phyloP scores from a whole-genome alignment of 2,329 filamentous ascomycete genomes.

The Stachybotrys chlorohalonatus region DNA sequence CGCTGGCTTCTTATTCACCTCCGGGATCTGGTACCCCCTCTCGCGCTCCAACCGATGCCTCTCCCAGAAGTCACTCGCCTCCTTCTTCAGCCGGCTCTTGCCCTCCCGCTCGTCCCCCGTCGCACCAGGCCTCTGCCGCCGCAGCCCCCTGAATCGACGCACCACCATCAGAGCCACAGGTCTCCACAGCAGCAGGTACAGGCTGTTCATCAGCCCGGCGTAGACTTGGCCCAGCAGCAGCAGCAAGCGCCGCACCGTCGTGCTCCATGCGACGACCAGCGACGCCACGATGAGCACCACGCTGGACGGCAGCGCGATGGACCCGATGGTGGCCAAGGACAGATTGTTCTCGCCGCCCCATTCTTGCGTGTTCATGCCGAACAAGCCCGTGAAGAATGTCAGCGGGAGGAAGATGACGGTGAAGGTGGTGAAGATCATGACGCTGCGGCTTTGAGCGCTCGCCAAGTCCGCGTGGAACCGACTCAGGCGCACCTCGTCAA shows the following conservation, averaged over 20 bases:
- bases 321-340: conserved; percentile 33
- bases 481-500: conserved; percentile 56
- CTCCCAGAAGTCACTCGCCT: conserved; percentile 33
- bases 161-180: conserved; percentile 9
- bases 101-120: conserved; percentile 6
- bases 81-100: conserved; percentile 12
- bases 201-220: conserved; percentile 6
- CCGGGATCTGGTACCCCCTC: conserved; percentile 27
- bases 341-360: conserved; percentile 44
- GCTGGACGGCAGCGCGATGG: conserved; percentile 39
- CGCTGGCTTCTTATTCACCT: conserved; percentile 22
- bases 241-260: conserved; percentile 25
- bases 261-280: conserved; percentile 48
- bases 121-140: conserved; percentile 4
- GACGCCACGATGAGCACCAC: conserved; percentile 38
- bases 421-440: conserved; percentile 58
- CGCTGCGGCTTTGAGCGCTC: conserved; percentile 50
- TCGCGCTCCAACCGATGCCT: conserved; percentile 28
- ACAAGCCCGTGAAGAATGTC: conserved; percentile 56
- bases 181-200: conserved; percentile 12
- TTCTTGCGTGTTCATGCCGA: conserved; percentile 56
- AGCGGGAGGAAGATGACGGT: conserved; percentile 56
- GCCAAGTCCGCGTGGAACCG: conserved; percentile 54
- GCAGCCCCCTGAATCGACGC: conserved; percentile 8
- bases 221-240: conserved; percentile 12